Percentiles rank a stretch among this genome's conserved stretches.
These are phyloP conservation scores for Termitomyces sp. DNA, from an alignment of 768 basidiomycete genomes.

Conservation along the genomic window DNA sequence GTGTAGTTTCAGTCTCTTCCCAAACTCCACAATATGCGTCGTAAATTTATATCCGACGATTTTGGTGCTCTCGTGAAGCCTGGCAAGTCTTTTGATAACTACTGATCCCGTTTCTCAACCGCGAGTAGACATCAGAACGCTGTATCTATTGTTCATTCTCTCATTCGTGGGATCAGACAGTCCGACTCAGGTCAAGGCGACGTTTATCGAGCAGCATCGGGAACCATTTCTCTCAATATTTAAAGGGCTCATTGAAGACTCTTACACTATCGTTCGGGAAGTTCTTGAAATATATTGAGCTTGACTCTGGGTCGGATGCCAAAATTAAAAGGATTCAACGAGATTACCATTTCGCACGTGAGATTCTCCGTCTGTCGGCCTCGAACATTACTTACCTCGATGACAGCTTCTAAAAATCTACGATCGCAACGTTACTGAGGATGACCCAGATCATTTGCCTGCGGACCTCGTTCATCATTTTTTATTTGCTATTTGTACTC, in stretches of 20 bases:
- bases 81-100: conserved; percentile 31
- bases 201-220: conserved; percentile 67
- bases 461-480: conserved; percentile 87
- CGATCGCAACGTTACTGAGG: conserved; percentile 48
- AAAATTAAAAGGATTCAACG: conserved; percentile 75
- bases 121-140: conserved; percentile 67
- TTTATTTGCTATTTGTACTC: conserved; percentile 75
- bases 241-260: conserved; percentile 64
- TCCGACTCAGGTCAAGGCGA: conserved; percentile 46
- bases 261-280: conserved; percentile 51
- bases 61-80: conserved; percentile 44
- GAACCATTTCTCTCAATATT: conserved; percentile 65
- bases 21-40: conserved; percentile 66
- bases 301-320: conserved; percentile 67
- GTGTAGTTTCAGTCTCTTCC: conserved; percentile 45
- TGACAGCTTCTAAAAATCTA: conserved; percentile 70
- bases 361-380: conserved; percentile 8
- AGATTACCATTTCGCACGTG: conserved; percentile 60
- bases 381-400: not conserved
- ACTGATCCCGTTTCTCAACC: conserved; percentile 8
- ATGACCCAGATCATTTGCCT: conserved; percentile 47
- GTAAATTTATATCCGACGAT: conserved; percentile 37
- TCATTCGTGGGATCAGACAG: conserved; percentile 57
- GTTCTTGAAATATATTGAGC: conserved; percentile 75
- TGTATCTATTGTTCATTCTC: conserved; percentile 67